Conservation (phyloP, 2,329 filamentous ascomycete genomes). For the Coniochaeta sp. region DNA sequence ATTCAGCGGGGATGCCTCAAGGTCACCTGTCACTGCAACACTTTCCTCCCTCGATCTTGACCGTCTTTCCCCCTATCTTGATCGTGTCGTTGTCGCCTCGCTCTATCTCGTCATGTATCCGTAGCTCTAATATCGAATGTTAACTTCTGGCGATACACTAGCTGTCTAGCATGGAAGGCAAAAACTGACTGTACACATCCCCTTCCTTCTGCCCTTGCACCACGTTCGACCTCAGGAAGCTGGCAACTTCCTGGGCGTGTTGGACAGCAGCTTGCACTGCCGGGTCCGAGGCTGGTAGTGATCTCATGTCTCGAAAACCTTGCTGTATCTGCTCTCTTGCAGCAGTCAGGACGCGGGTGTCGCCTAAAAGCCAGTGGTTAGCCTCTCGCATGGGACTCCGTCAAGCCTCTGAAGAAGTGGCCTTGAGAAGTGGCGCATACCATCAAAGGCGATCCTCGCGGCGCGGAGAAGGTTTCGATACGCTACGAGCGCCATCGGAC, state of each 20-base stretch:
- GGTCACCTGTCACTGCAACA: constrained; percentile 9
- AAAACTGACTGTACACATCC: constrained; percentile 13
- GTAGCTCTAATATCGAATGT: constrained; percentile 51
- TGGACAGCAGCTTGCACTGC: constrained; percentile 58
- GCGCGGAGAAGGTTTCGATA: constrained; percentile 80
- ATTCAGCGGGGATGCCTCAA: not conserved
- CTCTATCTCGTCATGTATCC: constrained; percentile 88
- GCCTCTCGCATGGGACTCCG: not conserved
- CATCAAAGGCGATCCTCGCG: constrained; percentile 73
- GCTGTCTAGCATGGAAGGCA: constrained; percentile 2
- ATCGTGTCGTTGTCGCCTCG: constrained; percentile 89
- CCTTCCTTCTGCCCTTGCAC: constrained; percentile 62
- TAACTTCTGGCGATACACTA: constrained; percentile 2
- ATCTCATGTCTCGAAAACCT: constrained; percentile 63
- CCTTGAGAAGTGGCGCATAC: constrained; percentile 32
- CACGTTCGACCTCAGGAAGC: constrained; percentile 72
- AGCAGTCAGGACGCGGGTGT: constrained; percentile 58
- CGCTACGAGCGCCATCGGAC: constrained; percentile 59
- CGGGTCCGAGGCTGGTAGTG: constrained; percentile 48
- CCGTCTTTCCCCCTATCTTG: constrained; percentile 47
- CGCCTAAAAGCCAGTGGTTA: constrained; percentile 45
- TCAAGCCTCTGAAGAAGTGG: not conserved
- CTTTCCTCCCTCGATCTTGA: constrained; percentile 23
- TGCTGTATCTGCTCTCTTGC: constrained; percentile 66
- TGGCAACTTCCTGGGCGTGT: constrained; percentile 76